Conservation (phyloP, 768 basidiomycete species). For the Calocybe cyanea region DNA sequence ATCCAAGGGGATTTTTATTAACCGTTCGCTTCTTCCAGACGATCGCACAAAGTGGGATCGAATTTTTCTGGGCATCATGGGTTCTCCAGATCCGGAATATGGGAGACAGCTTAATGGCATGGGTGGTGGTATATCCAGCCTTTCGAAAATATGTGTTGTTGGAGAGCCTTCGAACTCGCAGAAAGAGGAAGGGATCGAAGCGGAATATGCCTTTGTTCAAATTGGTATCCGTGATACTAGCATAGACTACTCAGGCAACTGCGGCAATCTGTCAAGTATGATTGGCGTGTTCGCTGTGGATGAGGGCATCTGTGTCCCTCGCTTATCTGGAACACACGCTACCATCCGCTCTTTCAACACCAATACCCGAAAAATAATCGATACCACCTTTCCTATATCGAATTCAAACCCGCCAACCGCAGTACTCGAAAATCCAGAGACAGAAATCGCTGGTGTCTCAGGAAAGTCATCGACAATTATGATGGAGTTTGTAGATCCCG, state of each 20-base stretch:
- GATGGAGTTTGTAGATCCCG: slow-evolving; percentile 63
- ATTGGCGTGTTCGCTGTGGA: slow-evolving; percentile 72
- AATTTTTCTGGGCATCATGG: slow-evolving; percentile 73
- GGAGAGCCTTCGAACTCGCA: slow-evolving; percentile 42
- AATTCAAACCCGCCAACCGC: slow-evolving; percentile 24
- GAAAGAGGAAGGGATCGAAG: slow-evolving; percentile 43
- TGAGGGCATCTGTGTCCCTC: slow-evolving; percentile 46
- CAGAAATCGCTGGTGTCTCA: slow-evolving; percentile 63
- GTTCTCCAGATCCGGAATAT: slow-evolving; percentile 70
- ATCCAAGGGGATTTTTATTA: slow-evolving; percentile 72
- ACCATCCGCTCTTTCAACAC: slow-evolving; percentile 66
- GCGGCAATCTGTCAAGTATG: slow-evolving; percentile 72
- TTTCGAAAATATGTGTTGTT: slow-evolving; percentile 73
- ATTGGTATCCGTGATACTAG: slow-evolving; percentile 54
- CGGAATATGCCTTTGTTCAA: slow-evolving; percentile 71
- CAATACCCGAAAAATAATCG: slow-evolving; percentile 67
- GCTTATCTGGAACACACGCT: slow-evolving; percentile 20
- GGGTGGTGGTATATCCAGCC: slow-evolving; percentile 74
- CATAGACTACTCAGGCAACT: slow-evolving; percentile 72
- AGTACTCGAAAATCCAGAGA: slow-evolving; percentile 45
- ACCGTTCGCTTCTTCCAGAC: slow-evolving; percentile 47
- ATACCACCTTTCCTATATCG: slow-evolving; percentile 64
- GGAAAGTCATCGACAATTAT: slow-evolving; percentile 62
- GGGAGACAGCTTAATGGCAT: slow-evolving; percentile 76
- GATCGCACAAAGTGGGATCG: slow-evolving; percentile 49